Evolutionary conservation across 306 rosid species (phyloP).

Genomic region (Leucaena leucocephala): DNA sequence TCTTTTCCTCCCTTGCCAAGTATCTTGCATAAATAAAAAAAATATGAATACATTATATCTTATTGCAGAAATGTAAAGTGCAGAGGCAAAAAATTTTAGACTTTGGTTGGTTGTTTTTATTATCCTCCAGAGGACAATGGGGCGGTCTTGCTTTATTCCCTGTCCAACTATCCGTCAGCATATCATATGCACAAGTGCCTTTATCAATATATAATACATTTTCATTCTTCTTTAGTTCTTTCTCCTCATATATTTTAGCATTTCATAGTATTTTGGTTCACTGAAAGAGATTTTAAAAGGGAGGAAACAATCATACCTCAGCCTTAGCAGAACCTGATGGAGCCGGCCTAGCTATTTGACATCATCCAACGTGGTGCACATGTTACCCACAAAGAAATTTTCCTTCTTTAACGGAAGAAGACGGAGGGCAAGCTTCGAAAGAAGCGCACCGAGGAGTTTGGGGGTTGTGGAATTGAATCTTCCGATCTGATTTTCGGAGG

Average conservation of each 20-base stretch:
- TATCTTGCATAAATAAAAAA: slow-evolving; percentile 16
- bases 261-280: slow-evolving; percentile 16
- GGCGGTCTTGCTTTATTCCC: slow-evolving; percentile 60
- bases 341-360: slow-evolving; percentile 55
- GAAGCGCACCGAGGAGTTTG: slow-evolving; percentile 35
- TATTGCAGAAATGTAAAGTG: slow-evolving; percentile 32
- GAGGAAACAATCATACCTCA: slow-evolving; percentile 54
- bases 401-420: background rate
- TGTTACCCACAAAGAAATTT: slow-evolving; percentile 48
- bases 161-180: slow-evolving; percentile 58
- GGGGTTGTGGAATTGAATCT: slow-evolving; percentile 26
- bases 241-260: slow-evolving; percentile 9
- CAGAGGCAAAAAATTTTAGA: slow-evolving; percentile 27
- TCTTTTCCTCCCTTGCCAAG: slow-evolving; percentile 29
- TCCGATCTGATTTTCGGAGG: slow-evolving; percentile 30
- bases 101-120: slow-evolving; percentile 51
- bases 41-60: background rate
- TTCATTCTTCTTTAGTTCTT: background rate
- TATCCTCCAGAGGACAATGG: slow-evolving; percentile 56
- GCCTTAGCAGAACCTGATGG: slow-evolving; percentile 55
- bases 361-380: slow-evolving; percentile 69
- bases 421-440: slow-evolving; percentile 15
- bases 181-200: slow-evolving; percentile 57
- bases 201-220: slow-evolving; percentile 31
- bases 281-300: slow-evolving; percentile 37